Conservation (phyloP, 345 rosid genomes). For the Salix arbutifolia region DNA sequence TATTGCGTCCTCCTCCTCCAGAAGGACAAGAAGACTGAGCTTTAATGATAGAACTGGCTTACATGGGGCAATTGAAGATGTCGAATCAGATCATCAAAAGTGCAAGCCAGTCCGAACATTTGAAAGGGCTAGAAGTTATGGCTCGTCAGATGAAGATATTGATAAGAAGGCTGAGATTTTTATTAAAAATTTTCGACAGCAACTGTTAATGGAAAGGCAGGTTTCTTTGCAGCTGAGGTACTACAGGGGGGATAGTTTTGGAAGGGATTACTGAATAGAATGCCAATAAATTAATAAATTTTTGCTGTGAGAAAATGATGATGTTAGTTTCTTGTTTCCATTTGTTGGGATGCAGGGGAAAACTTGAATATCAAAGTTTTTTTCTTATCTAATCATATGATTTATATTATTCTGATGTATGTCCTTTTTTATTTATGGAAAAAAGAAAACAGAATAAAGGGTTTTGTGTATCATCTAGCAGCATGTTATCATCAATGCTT, state of each 20-base stretch:
- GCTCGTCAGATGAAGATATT: slow-evolving; percentile 29
- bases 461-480: too few relatives aligned
- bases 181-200: slow-evolving; percentile 39
- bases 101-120: not conserved
- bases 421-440: too few relatives aligned
- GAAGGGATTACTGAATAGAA: not conserved
- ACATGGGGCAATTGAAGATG: slow-evolving; percentile 15
- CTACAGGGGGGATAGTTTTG: slow-evolving; percentile 17
- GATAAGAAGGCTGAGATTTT: slow-evolving; percentile 40
- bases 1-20: not conserved
- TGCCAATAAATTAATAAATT: not conserved
- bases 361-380: not conserved
- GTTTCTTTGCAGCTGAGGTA: slow-evolving; percentile 38
- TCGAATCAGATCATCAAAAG: not conserved
- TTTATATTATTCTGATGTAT: too few relatives aligned
- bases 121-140: slow-evolving; percentile 5
- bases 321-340: not conserved
- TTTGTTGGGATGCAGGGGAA: not conserved
- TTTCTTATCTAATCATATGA: too few relatives aligned
- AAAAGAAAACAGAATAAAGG: too few relatives aligned
- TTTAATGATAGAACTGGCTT: slow-evolving; percentile 28
- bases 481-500: too few relatives aligned
- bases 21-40: slow-evolving; percentile 12
- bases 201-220: slow-evolving; percentile 37
- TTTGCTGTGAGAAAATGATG: not conserved